Conservation (phyloP, 441 rosid genomes). For the Lepidium campestre region DNA sequence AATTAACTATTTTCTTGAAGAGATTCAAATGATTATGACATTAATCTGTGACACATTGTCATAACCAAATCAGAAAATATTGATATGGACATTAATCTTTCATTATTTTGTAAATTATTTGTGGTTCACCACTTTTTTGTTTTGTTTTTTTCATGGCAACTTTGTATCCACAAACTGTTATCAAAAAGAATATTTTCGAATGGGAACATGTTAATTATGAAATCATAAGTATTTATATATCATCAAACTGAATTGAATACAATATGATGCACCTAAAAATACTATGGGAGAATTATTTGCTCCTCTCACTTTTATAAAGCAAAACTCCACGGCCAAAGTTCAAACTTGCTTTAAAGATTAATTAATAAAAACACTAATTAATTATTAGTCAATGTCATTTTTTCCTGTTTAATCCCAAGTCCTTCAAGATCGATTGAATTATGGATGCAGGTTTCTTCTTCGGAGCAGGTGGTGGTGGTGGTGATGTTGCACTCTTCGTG, state of each 20-base stretch:
- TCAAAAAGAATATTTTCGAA: not conserved
- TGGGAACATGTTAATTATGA: not conserved
- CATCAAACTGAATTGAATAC: constrained; percentile 1
- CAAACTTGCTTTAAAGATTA: constrained; percentile 5
- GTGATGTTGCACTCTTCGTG: no score
- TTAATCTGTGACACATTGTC: no score
- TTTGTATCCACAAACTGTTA: not conserved
- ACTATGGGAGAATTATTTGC: not conserved
- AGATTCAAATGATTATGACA: no score
- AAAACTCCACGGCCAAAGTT: constrained; percentile 12
- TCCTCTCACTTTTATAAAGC: constrained; percentile 18
- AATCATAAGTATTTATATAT: not conserved
- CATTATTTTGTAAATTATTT: not conserved
- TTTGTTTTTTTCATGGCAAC: not conserved
- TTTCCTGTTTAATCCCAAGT: constrained; percentile 24
- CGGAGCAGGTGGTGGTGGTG: no score
- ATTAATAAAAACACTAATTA: not conserved
- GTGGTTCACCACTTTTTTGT: not conserved
- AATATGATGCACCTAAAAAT: constrained; percentile 5
- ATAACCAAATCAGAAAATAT: no score
- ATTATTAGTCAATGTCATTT: not conserved
- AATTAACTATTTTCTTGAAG: no score
- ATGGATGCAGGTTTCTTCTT: constrained; percentile 3
- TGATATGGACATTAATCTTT: no score
- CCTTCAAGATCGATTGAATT: constrained; percentile 20